Evolutionary conservation across 768 basidiomycete genomes (phyloP).

Genomic region (Sistotremastrum suecicum): DNA sequence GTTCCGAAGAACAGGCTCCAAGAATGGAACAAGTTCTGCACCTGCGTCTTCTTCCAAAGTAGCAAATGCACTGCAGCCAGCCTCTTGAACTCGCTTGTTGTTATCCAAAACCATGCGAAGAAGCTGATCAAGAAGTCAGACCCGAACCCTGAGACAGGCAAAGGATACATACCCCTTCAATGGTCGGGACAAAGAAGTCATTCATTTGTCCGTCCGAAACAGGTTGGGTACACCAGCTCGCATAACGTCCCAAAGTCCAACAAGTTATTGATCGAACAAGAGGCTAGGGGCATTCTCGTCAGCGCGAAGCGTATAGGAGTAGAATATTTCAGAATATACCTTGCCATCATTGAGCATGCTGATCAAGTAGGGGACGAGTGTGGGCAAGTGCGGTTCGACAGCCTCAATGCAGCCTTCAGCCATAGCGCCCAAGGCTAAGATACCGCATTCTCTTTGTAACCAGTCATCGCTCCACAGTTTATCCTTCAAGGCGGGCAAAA

Average conservation of each 20-base stretch:
- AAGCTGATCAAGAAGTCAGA: conserved; percentile 37
- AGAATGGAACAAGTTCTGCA: conserved; percentile 74
- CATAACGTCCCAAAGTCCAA: conserved; percentile 98
- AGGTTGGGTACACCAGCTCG: conserved; percentile 89
- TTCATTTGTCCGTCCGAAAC: conserved; percentile 78
- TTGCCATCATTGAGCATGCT: conserved; percentile 84
- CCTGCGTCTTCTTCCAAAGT: conserved; percentile 98
- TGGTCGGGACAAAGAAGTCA: conserved; percentile 87
- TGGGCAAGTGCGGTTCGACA: conserved; percentile 89
- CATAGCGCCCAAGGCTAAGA: conserved; percentile 93
- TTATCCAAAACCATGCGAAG: conserved; percentile 95
- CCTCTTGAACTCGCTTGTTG: conserved; percentile 98
- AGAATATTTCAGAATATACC: conserved; percentile 28
- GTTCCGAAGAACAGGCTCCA: conserved; percentile 90
- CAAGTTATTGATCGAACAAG: conserved; percentile 97
- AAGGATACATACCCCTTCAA: conserved; percentile 73
- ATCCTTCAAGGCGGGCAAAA: conserved; percentile 81
- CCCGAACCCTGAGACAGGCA: not conserved
- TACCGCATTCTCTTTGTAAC: conserved; percentile 90
- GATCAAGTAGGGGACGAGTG: conserved; percentile 85
- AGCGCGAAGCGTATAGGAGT: conserved; percentile 4
- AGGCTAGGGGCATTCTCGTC: conserved; percentile 37
- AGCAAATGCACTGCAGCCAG: conserved; percentile 96
- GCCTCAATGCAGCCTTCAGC: conserved; percentile 98
- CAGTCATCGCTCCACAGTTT: conserved; percentile 89